Evolutionary conservation across 805 yeast species (phyloP).

Genomic region (Hanseniaspora hatyaiensis): DNA sequence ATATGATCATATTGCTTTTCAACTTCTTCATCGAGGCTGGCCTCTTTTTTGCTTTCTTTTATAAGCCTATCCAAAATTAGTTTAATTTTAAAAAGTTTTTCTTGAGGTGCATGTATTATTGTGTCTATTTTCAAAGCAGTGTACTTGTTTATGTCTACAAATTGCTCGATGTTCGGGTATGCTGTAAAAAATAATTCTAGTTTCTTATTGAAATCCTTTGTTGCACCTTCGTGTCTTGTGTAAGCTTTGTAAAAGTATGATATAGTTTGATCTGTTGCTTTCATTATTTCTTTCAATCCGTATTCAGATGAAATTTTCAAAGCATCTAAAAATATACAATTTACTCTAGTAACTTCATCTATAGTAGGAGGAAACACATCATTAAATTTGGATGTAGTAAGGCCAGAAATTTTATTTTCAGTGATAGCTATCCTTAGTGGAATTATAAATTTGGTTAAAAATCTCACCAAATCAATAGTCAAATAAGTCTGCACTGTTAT

Average conservation of each 20-base stretch:
- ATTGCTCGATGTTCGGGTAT: constrained; percentile 20
- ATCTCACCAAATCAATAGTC: constrained; percentile 58
- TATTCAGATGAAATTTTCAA: constrained; percentile 51
- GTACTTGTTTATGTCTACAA: constrained; percentile 29
- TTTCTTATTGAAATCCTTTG: constrained; percentile 46
- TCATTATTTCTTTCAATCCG: constrained; percentile 67
- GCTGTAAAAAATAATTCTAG: constrained; percentile 29
- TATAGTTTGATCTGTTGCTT: constrained; percentile 68
- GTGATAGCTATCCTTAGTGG: constrained; percentile 65
- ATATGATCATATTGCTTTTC: constrained; percentile 41
- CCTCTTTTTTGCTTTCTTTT: constrained; percentile 37
- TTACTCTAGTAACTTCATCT: constrained; percentile 83
- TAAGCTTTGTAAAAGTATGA: constrained; percentile 90
- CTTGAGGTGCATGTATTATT: constrained; percentile 50
- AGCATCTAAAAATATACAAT: constrained; percentile 71
- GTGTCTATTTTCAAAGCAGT: constrained; percentile 46
- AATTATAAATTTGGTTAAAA: constrained; percentile 65
- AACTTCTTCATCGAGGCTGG: constrained; percentile 21
- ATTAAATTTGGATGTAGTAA: constrained; percentile 58
- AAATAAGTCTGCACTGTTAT: constrained; percentile 60
- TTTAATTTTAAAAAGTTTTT: constrained; percentile 61
- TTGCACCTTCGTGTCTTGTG: constrained; percentile 88
- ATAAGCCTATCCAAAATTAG: constrained; percentile 53
- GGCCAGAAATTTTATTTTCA: constrained; percentile 39
- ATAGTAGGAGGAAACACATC: constrained; percentile 86